Evolutionary conservation across 805 yeast genomes (phyloP).

Genomic region (Wickerhamomyces alni): DNA sequence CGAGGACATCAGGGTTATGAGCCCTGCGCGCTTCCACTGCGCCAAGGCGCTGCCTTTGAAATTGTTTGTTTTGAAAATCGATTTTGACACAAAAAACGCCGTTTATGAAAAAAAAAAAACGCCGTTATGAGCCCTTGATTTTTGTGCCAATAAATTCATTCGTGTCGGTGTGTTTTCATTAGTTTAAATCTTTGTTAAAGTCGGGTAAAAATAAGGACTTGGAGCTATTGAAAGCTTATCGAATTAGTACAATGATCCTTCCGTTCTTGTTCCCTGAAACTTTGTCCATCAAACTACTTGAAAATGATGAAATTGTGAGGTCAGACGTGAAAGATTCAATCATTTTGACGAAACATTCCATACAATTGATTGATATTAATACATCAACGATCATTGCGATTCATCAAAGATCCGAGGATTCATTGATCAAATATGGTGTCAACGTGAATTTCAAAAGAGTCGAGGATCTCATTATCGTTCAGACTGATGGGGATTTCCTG

Average conservation of each 20-base stretch:
- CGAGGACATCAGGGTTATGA: slow-evolving; percentile 97
- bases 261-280: not conserved
- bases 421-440: slow-evolving; percentile 32
- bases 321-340: not conserved
- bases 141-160: too few species aligned
- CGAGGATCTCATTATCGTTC: slow-evolving; percentile 23
- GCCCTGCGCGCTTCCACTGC: slow-evolving; percentile 99
- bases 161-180: too few species aligned
- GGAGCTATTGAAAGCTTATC: too few species aligned
- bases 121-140: too few species aligned
- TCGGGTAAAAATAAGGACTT: too few species aligned
- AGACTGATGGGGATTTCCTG: slow-evolving; percentile 30
- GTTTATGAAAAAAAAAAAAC: too few species aligned
- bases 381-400: slow-evolving; percentile 28
- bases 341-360: slow-evolving; percentile 23
- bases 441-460: slow-evolving; percentile 28
- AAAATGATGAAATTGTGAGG: not conserved
- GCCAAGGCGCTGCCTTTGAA: slow-evolving; percentile 72
- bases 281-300: not conserved
- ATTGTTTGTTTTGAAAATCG: too few species aligned
- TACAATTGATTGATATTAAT: slow-evolving; percentile 27
- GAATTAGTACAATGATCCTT: not conserved
- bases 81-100: too few species aligned
- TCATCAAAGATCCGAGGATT: slow-evolving; percentile 28
- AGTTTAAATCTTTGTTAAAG: too few species aligned